Evolutionary conservation across 805 yeast species (phyloP).

Genomic region (Starmerella stigmatis): DNA sequence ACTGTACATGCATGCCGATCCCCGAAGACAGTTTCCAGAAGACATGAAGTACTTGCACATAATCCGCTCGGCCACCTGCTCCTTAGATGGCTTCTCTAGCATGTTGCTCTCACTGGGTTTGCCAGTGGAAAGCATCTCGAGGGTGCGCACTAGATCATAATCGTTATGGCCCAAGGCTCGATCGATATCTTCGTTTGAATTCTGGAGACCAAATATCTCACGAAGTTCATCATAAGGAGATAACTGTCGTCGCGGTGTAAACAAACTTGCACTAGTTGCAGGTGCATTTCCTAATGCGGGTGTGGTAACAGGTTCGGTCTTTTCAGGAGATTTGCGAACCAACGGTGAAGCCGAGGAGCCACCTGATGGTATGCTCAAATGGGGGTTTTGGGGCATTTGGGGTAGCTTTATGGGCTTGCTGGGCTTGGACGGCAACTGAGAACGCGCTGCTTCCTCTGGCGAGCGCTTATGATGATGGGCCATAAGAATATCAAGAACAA

Average conservation of each 20-base stretch:
- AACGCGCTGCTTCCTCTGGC: conserved; percentile 13
- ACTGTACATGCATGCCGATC: conserved; percentile 37
- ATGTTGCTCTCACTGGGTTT: neutral
- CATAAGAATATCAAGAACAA: conserved; percentile 36
- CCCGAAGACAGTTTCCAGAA: conserved; percentile 35
- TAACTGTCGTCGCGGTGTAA: neutral
- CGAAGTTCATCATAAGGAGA: conserved; percentile 34
- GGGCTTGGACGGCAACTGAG: conserved; percentile 14
- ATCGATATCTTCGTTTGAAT: conserved; percentile 31
- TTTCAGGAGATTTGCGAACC: no score
- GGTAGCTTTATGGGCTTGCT: conserved; percentile 16
- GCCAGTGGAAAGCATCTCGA: conserved; percentile 26
- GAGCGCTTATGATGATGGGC: conserved; percentile 31
- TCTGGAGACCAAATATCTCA: conserved; percentile 29
- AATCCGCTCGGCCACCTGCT: conserved; percentile 26
- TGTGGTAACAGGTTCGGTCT: no score
- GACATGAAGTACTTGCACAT: conserved; percentile 36
- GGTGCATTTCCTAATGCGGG: no score
- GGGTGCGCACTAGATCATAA: conserved; percentile 29
- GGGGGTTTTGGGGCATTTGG: neutral
- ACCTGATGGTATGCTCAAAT: no score
- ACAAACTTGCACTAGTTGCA: no score
- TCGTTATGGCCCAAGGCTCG: conserved; percentile 33
- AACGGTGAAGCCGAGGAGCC: no score
- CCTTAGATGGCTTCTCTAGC: conserved; percentile 12